Base-by-base conservation (phyloP, 768 basidiomycete species). In the Termitomyces bulborhizus region DNA sequence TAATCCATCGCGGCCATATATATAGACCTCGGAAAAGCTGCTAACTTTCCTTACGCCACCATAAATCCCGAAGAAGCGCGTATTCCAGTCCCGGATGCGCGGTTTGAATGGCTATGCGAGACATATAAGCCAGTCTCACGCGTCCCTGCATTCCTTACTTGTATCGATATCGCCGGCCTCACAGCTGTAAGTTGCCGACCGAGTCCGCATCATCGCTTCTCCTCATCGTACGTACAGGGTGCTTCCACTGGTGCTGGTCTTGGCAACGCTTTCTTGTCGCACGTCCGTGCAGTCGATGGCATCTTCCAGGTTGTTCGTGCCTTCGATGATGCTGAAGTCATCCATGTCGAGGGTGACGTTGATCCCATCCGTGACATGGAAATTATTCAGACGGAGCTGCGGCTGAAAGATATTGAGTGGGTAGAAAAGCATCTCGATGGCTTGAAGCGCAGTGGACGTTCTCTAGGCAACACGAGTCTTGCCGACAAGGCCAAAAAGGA, bases 251-350 rank as follows among this genome's bases (percentile, higher is more conserved):
- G 97, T 62, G 97, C 93, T 45, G 97, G 97, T 66, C 85, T 99
- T 40, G 97, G 97, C 41, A 99, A 99, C 68, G 84, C 94, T 27
- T 99, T 99, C 79, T 75, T 99, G 69, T 95, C 94, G 11, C 93
- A 98, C 68, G 95, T 99, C 42, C 89, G 97, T 55, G 92, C 97
- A 9, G 96, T 98, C 57, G 97, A 99, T 68, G 97, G 97, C 64
- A 99, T 99, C 66, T 99, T 98, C 79, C 97, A 98, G 69, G 87
- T 98, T 59, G 86, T 98, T 54, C 90, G 97, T 50, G 94, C 96
- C 5, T 99, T 99, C 68, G 97, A 98, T 66, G 97, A 99, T 65
- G 88, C 94, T n/a, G 97, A 99, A 64, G 94, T 99, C 68, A 98
- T 89, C 62, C 97, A 99, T 71, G 96, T 98, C 59, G 97, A 98